Evolutionary conservation across 345 rosid species (phyloP).

Genomic region (Euclidium syriacum): DNA sequence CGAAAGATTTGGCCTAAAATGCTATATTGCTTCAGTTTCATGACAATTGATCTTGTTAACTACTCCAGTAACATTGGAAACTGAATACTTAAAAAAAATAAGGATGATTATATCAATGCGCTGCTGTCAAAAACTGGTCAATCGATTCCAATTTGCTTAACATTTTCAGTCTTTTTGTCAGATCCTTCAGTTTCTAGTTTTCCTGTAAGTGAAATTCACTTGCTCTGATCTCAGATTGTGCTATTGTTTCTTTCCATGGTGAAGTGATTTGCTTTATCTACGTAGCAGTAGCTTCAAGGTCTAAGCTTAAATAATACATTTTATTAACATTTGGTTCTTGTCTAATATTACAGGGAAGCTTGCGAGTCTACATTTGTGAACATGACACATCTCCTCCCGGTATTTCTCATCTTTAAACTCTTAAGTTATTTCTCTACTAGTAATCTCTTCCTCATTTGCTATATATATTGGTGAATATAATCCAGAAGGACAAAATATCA

Average conservation of each 20-base stretch:
- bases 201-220: neutral
- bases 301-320: neutral
- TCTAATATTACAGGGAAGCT: conserved; percentile 56
- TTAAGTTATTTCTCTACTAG: too few relatives aligned
- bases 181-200: neutral
- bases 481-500: conserved; percentile 71
- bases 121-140: neutral
- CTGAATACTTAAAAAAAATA: too few relatives aligned
- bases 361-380: conserved; percentile 73
- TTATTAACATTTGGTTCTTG: neutral
- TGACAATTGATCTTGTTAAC: too few relatives aligned
- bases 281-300: neutral
- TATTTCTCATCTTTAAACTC: conserved; percentile 1
- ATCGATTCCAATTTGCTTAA: neutral
- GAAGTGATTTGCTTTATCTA: neutral
- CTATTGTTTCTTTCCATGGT: neutral
- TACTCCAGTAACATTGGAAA: too few relatives aligned
- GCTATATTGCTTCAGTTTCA: too few relatives aligned
- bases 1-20: too few relatives aligned
- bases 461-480: neutral
- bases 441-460: conserved; percentile 3
- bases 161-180: neutral
- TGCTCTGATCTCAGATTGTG: neutral
- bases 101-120: too few relatives aligned
- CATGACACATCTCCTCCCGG: conserved; percentile 85